These are phyloP conservation scores for Mikania micrantha DNA, from an alignment of 129 eudicot species.

Conservation along the genomic window DNA sequence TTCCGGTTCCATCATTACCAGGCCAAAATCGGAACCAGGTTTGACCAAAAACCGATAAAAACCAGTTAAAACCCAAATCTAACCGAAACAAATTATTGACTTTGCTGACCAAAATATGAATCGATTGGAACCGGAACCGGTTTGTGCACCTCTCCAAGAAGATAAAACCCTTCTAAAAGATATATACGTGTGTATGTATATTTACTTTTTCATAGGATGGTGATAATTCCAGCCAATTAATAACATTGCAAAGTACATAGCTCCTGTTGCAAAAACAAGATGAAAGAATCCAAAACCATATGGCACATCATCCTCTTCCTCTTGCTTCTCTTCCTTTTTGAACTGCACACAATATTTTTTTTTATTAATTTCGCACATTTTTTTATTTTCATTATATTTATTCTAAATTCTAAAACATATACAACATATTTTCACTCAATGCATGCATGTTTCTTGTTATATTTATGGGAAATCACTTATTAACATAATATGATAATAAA, in stretches of 20 bases:
- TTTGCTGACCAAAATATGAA: too few species aligned
- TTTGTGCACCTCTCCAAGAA: too few species aligned
- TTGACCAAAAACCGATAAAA: too few species aligned
- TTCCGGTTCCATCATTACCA: too few species aligned
- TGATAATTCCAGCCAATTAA: conserved; percentile 74
- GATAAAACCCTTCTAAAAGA: too few species aligned
- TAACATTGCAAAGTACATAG: conserved; percentile 87
- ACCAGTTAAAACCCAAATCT: too few species aligned
- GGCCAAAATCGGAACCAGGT: too few species aligned
- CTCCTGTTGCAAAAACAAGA: conserved; percentile 87
- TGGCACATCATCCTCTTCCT: conserved; percentile 71
- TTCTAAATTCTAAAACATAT: background rate
- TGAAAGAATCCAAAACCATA: conserved; percentile 85
- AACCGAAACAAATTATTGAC: too few species aligned
- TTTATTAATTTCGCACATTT: background rate
- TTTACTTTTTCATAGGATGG: conserved; percentile 68
- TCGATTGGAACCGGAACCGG: too few species aligned
- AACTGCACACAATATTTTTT: conserved; percentile 37
- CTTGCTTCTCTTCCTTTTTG: conserved; percentile 47
- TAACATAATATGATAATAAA: too few species aligned
- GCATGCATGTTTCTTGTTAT: background rate
- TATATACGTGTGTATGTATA: too few species aligned
- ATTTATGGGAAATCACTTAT: background rate
- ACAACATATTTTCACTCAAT: background rate
- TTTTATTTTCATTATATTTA: too few species aligned